These are phyloP conservation scores for Lactuca sativa DNA, from an alignment of 129 eudicot genomes.

Conservation along the genomic window DNA sequence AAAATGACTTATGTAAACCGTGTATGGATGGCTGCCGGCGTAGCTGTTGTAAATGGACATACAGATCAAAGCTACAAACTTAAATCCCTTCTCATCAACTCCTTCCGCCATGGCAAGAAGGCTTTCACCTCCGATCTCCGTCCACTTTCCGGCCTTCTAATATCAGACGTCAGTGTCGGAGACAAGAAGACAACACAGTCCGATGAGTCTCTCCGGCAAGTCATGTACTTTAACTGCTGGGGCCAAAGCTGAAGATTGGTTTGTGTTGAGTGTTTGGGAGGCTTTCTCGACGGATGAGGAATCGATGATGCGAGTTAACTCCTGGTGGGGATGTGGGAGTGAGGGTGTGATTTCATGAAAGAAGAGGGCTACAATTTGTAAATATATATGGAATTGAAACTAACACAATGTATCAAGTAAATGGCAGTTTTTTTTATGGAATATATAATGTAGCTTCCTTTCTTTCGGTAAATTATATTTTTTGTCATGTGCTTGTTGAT, in stretches of 20 bases:
- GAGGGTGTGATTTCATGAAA: too few species aligned
- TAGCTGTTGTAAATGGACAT: conserved; percentile 51
- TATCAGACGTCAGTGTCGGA: conserved; percentile 31
- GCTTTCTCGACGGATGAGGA: too few species aligned
- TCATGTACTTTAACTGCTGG: conserved; percentile 65
- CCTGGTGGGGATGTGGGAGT: too few species aligned
- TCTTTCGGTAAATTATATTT: too few species aligned
- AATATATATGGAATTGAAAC: too few species aligned
- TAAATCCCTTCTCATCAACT: too few species aligned
- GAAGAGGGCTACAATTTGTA: too few species aligned
- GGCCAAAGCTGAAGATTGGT: conserved; percentile 39
- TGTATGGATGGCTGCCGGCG: conserved; percentile 43
- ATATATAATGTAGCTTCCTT: too few species aligned
- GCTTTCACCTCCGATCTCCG: conserved; percentile 45
- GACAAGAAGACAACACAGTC: conserved; percentile 41
- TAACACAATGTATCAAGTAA: too few species aligned
- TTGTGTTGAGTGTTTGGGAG: not conserved
- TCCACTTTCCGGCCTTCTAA: conserved; percentile 34
- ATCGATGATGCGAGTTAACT: too few species aligned
- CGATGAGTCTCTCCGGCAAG: conserved; percentile 69
- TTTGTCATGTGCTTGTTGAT: too few species aligned
- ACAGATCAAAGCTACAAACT: conserved; percentile 23
- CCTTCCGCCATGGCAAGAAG: not conserved
- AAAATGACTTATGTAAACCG: conserved; percentile 43
- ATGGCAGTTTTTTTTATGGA: too few species aligned